Base-by-base conservation (phyloP, 345 rosid species). In the Erysimum cheiranthoides region DNA sequence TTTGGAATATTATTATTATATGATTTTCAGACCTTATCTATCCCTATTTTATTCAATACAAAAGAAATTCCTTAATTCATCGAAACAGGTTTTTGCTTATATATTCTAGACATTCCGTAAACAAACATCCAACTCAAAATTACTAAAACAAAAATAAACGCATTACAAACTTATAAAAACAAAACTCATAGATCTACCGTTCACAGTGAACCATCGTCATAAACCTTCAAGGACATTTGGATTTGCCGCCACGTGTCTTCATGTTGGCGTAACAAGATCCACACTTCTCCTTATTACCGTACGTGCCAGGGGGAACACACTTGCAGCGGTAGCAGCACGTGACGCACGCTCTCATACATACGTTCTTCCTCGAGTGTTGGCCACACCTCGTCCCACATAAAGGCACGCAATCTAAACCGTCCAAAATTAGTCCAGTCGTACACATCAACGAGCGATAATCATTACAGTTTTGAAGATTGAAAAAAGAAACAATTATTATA, bases 291-390 rank as follows among this genome's bases (percentile, higher is more conserved):
- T 80, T 84, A 81, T 92, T 92, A 16, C 98, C 98, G 52, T 83
- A 90, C 8, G 97, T 94, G 16, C 98, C 97, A 36, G 97, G 98
- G 0, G 98, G 98, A 56, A 93, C 98, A 25, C 98, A 94, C 71
- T 83, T 94, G 92, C 98, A 94, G 56, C 95, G 78, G 78, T 82
- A 82, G 62, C 98, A 94, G 84, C 98, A 94, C 53, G 96, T 86
- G 78, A 81, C 64, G 85, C 98, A 94, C 18, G 93, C 98, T 78
- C 98, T 85, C 56, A 67, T 32, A 75, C 98, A 94, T 2, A 83
- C 11, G 30, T 83, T 87, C 71, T 76, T 51, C 81, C 95, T 90
- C 1, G 98, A 94, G 58, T 94, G 98, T 60, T 75, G 47, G 46
- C 79, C 82, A 82, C 98, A 94, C 71, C 98, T 85, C 5, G 74